These are phyloP conservation scores for Prototheca wickerhamii DNA, from an alignment of 163 green algal genomes.

Conservation along the genomic window DNA sequence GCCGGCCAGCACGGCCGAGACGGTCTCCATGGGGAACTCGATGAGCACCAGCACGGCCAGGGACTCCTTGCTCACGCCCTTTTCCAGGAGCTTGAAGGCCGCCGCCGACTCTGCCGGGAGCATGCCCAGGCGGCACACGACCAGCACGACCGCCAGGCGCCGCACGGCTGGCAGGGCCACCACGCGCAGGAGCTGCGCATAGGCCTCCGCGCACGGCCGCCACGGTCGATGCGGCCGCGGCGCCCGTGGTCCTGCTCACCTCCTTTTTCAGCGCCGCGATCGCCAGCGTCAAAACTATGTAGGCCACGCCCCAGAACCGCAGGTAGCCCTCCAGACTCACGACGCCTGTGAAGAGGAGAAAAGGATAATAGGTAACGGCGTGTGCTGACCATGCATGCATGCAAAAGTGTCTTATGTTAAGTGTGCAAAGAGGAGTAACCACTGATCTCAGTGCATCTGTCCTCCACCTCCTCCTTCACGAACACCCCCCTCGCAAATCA, in stretches of 20 bases:
- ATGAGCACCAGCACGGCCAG: constrained; percentile 60
- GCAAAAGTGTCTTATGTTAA: no score
- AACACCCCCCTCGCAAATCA: background rate
- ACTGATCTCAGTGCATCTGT: background rate
- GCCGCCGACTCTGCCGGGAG: constrained; percentile 71
- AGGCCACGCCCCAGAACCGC: constrained; percentile 73
- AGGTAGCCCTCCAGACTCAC: constrained; percentile 67
- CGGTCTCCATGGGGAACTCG: constrained; percentile 26
- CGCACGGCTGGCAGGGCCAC: constrained; percentile 47
- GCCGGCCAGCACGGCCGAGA: constrained; percentile 67
- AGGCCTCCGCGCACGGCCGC: no score
- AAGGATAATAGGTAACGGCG: no score
- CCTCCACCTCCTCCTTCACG: background rate
- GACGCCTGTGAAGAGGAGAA: no score
- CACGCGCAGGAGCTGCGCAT: constrained; percentile 53
- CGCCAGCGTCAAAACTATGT: constrained; percentile 50
- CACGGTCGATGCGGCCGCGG: no score
- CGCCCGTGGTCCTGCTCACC: background rate
- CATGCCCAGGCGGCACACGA: constrained; percentile 63
- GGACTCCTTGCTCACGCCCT: constrained; percentile 77
- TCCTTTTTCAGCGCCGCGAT: constrained; percentile 64
- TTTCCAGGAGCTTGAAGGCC: constrained; percentile 83
- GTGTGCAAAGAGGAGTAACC: background rate
- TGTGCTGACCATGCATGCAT: no score
- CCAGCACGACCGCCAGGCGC: constrained; percentile 53